These are phyloP conservation scores for Tolypocladium tropicale DNA, from an alignment of 2,329 filamentous ascomycete species.

Conservation along the genomic window DNA sequence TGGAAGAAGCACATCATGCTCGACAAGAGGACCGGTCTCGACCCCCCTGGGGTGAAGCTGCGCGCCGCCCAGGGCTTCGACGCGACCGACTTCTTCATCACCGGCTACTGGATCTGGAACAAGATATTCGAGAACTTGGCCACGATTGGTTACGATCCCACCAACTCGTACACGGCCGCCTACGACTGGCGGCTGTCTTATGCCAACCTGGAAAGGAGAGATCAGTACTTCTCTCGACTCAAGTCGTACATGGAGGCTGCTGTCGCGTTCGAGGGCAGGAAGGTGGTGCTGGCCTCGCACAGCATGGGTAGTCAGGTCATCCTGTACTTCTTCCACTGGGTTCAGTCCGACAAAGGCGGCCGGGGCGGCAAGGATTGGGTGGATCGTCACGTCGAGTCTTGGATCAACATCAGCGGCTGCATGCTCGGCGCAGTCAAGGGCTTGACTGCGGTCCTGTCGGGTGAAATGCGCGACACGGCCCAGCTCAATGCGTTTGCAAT, in stretches of 20 bases:
- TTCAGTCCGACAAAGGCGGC: conserved; percentile 68
- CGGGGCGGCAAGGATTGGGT: conserved; percentile 83
- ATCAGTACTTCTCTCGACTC: conserved; percentile 87
- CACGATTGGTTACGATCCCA: conserved; percentile 89
- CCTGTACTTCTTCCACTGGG: conserved; percentile 74
- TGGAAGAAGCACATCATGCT: conserved; percentile 99
- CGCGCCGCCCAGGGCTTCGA: conserved; percentile 94
- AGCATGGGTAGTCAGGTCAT: conserved; percentile 97
- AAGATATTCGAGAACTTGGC: conserved; percentile 97
- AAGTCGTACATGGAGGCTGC: conserved; percentile 87
- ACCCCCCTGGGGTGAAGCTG: conserved; percentile 82
- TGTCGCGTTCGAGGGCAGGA: conserved; percentile 60
- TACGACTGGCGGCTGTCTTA: conserved; percentile 94
- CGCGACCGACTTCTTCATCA: conserved; percentile 90
- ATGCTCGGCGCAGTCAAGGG: conserved; percentile 95
- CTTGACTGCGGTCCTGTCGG: conserved; percentile 79
- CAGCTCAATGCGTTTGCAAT: conserved; percentile 95
- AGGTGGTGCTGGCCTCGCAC: conserved; percentile 81
- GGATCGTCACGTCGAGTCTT: conserved; percentile 78
- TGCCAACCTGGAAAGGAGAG: conserved; percentile 75
- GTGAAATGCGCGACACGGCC: conserved; percentile 97
- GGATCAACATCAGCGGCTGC: conserved; percentile 97
- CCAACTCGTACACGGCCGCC: conserved; percentile 57
- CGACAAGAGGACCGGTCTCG: conserved; percentile 80
- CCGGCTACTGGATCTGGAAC: conserved; percentile 97